Conservation (phyloP, 108 stramenopile species). For the Conticribra guillardii region DNA sequence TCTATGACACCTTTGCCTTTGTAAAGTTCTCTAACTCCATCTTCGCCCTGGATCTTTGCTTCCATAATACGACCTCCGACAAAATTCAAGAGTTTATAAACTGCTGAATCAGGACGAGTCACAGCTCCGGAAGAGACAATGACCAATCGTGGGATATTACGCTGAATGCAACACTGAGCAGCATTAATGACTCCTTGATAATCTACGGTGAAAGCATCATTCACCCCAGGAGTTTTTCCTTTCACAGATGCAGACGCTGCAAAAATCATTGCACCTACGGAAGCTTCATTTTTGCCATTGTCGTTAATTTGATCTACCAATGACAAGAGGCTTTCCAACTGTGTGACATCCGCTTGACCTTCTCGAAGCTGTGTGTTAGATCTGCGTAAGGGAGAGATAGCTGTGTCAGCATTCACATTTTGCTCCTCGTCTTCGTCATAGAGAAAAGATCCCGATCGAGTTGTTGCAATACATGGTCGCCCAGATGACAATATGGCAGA, state of each 20-base stretch:
- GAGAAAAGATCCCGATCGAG: constrained; percentile 11
- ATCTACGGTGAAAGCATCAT: constrained; percentile 61
- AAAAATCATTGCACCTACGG: constrained; percentile 75
- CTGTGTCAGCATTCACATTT: too few species aligned
- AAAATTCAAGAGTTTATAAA: constrained; percentile 78
- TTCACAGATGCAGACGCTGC: constrained; percentile 80
- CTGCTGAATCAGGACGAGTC: constrained; percentile 69
- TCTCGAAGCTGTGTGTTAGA: constrained; percentile 2
- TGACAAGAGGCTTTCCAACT: background rate
- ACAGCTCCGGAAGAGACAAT: constrained; percentile 83
- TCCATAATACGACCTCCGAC: constrained; percentile 86
- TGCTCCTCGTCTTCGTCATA: constrained; percentile 6
- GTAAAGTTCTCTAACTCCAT: constrained; percentile 69
- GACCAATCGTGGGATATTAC: constrained; percentile 72
- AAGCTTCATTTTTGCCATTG: background rate
- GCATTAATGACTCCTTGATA: constrained; percentile 71
- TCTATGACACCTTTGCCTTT: constrained; percentile 24
- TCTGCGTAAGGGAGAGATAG: background rate
- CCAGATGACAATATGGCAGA: constrained; percentile 24
- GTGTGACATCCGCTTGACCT: constrained; percentile 10
- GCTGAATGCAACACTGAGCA: constrained; percentile 78
- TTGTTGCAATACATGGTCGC: constrained; percentile 19
- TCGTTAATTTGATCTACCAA: constrained; percentile 13
- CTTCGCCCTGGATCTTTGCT: constrained; percentile 84
- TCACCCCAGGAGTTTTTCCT: constrained; percentile 66